Evolutionary conservation across 495 filamentous ascomycete genomes (phyloP), one percentile per base, ranked within the genome.

Genomic region (Rhizodiscina lignyota): DNA sequence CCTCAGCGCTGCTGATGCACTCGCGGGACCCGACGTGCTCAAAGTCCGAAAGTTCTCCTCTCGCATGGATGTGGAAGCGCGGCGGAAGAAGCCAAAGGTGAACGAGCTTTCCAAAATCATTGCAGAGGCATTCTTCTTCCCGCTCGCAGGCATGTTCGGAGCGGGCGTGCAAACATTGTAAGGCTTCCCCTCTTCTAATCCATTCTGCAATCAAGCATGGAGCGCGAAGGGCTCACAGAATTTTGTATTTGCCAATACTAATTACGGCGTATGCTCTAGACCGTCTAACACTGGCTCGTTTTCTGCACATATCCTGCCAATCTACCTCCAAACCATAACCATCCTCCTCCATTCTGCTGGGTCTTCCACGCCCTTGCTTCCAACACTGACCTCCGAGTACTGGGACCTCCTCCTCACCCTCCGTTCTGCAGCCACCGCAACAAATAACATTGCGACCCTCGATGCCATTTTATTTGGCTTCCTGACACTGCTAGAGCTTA

Each of bases 401-500:
- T 83, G 74, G 75, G 67, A 72, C 30, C 47, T 84, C 30, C 48
- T 81, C 5, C 60, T 83, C 1, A 55, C 58, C 13, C 35, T 70
- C 2, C 35, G 59, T 8, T 8, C 8, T 8, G 8, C 24, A 11
- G 44, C 43, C 4, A 26, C 50, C 13, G 55, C 53, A 3, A 44
- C 49, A 15, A 62, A 63, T 1, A 79, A 89, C 23, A 54, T 71
- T 2, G 53, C 54, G 0, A 63, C 94, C 10, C 67, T 81, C 5
- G 68, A 80, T 29, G 79, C 82, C 0, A 55, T 93, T 28, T 58
- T 96, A 10, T 80, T 89, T 34, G 68, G 71, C 2, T 72, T 94
- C 35, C 58, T 94, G 21, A 78, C 77, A n/a, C 38, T 92, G 17
- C 55, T 96, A 8, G 83, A 92, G 37, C 61, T 92, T n/a, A 93